Evolutionary conservation across 164 flowering plant species (phyloP).

Genomic region (Tetracentron sinense): DNA sequence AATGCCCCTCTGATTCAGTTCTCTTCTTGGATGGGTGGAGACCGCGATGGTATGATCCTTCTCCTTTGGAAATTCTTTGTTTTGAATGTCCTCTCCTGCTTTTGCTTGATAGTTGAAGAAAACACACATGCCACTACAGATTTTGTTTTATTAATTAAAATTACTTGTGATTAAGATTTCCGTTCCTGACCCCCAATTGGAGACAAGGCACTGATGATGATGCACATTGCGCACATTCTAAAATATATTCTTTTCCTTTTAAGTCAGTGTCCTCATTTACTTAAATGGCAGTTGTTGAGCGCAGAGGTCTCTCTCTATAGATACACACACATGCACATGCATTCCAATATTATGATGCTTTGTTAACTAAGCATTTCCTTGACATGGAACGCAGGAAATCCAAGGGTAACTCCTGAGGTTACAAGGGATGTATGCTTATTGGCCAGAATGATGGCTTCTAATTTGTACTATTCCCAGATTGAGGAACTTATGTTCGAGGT

Average conservation of each 20-base stretch:
- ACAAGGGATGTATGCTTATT: constrained; percentile 87
- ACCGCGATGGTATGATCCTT: constrained; percentile 82
- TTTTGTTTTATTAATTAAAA: no score
- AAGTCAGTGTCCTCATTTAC: background rate
- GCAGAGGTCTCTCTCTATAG: background rate
- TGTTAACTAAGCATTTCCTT: background rate
- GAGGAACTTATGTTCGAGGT: constrained; percentile 95
- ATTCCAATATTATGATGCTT: background rate
- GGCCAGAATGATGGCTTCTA: constrained; percentile 97
- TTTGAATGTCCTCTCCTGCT: background rate
- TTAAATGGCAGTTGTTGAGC: background rate
- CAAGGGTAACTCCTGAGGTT: constrained; percentile 90
- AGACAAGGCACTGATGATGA: no score
- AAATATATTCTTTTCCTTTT: background rate
- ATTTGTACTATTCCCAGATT: constrained; percentile 78
- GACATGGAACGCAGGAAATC: constrained; percentile 54
- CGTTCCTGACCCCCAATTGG: no score
- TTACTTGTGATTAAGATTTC: no score
- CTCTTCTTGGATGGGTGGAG: constrained; percentile 99
- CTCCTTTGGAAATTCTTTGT: background rate
- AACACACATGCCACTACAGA: no score
- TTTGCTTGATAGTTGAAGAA: background rate
- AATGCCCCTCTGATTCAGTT: constrained; percentile 96
- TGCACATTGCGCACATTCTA: background rate
- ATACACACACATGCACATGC: no score